Evolutionary conservation across 306 rosid species (phyloP).

Genomic region (Pterocarpus santalinus): DNA sequence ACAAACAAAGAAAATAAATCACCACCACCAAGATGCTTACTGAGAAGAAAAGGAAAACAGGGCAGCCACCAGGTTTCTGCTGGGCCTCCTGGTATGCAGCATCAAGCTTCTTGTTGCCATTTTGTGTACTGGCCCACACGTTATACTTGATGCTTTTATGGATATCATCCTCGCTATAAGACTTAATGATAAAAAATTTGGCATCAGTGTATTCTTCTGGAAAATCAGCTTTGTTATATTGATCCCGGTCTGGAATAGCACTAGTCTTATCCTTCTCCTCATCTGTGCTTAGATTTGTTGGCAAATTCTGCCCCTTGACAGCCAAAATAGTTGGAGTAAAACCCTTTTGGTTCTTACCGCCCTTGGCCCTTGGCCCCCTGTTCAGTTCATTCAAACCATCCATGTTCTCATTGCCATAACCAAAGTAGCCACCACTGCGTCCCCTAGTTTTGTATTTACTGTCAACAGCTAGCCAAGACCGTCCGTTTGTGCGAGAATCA

Average conservation of each 20-base stretch:
- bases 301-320: constrained; percentile 75
- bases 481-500: constrained; percentile 80
- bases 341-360: constrained; percentile 77
- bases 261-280: constrained; percentile 71
- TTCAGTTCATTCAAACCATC: constrained; percentile 94
- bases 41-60: constrained; percentile 84
- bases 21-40: constrained; percentile 52
- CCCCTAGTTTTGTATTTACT: constrained; percentile 87
- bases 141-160: constrained; percentile 95
- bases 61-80: constrained; percentile 83
- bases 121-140: constrained; percentile 99
- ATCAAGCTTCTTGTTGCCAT: constrained; percentile 97
- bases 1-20: not conserved
- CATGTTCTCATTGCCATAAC: constrained; percentile 85
- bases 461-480: constrained; percentile 88
- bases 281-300: constrained; percentile 51
- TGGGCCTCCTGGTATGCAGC: constrained; percentile 94
- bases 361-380: constrained; percentile 93
- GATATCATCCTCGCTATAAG: constrained; percentile 97
- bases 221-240: constrained; percentile 75
- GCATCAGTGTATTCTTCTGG: constrained; percentile 76
- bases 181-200: constrained; percentile 83
- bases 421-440: constrained; percentile 78
- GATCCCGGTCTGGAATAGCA: constrained; percentile 69
- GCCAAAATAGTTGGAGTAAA: constrained; percentile 65